Evolutionary conservation across 169 alveolate species (phyloP).

Genomic region (Theileria equi): DNA sequence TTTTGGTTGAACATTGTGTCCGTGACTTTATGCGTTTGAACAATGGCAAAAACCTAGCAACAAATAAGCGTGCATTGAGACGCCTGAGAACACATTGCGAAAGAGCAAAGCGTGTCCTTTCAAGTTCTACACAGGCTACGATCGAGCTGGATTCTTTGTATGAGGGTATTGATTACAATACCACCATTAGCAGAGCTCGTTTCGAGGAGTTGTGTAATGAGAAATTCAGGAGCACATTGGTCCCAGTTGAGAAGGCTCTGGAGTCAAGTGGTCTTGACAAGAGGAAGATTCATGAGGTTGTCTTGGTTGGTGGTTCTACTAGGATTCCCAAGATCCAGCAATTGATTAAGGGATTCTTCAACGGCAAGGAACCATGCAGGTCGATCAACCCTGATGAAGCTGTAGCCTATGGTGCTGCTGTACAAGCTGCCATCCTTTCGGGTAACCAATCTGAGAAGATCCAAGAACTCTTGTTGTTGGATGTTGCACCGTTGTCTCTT

Average conservation of each 20-base stretch:
- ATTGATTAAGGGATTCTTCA: slow-evolving; percentile 89
- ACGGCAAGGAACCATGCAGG: slow-evolving; percentile 90
- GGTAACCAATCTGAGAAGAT: slow-evolving; percentile 89
- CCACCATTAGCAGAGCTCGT: slow-evolving; percentile 93
- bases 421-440: slow-evolving; percentile 89
- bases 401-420: slow-evolving; percentile 95
- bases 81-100: slow-evolving; percentile 96
- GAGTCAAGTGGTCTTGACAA: slow-evolving; percentile 91
- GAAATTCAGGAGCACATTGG: slow-evolving; percentile 91
- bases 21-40: slow-evolving; percentile 92
- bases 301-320: slow-evolving; percentile 98
- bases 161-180: slow-evolving; percentile 93
- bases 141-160: slow-evolving; percentile 93
- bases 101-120: slow-evolving; percentile 96
- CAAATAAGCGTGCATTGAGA: slow-evolving; percentile 89
- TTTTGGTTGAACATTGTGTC: slow-evolving; percentile 93
- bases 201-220: slow-evolving; percentile 96
- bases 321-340: slow-evolving; percentile 94
- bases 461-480: slow-evolving; percentile 88
- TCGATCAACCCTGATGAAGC: slow-evolving; percentile 94
- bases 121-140: slow-evolving; percentile 94
- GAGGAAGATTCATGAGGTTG: slow-evolving; percentile 92
- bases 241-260: slow-evolving; percentile 95
- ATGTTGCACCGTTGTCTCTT: slow-evolving; percentile 90
- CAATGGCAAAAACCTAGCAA: slow-evolving; percentile 84